phyloP scores from a whole-genome alignment of 2,329 filamentous ascomycete genomes.

The Aspergillus sp. region DNA sequence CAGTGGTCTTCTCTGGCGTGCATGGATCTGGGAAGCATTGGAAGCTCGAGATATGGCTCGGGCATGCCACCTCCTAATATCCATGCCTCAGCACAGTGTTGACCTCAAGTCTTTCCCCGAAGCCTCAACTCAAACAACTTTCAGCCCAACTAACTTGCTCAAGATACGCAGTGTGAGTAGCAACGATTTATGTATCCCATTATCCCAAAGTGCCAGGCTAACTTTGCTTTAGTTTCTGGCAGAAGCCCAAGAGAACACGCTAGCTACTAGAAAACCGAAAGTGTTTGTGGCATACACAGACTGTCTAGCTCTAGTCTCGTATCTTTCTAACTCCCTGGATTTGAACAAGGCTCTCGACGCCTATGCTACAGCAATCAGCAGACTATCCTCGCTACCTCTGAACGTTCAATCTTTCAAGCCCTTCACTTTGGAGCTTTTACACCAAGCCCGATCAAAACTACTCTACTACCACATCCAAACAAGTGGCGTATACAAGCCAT shows the following conservation, averaged over 20 bases:
- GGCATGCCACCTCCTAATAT: constrained; percentile 36
- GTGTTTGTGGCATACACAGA: constrained; percentile 56
- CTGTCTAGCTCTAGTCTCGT: constrained; percentile 61
- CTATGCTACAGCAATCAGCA: constrained; percentile 40
- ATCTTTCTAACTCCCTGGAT: constrained; percentile 48
- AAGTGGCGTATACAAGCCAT: constrained; percentile 63
- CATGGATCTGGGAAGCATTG: constrained; percentile 67
- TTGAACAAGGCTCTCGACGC: constrained; percentile 32
- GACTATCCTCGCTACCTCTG: constrained; percentile 38
- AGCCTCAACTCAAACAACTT: constrained; percentile 7
- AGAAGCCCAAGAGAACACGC: constrained; percentile 50
- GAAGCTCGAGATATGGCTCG: constrained; percentile 30
- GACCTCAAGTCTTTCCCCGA: constrained; percentile 25
- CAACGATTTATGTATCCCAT: neutral
- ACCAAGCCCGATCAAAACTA: constrained; percentile 65
- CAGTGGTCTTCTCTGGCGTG: constrained; percentile 50
- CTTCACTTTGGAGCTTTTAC: constrained; percentile 53
- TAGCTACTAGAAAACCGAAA: constrained; percentile 47
- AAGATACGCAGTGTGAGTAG: constrained; percentile 36
- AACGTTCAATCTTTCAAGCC: constrained; percentile 30
- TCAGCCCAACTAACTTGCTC: constrained; percentile 30
- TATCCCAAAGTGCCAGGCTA: constrained; percentile 30
- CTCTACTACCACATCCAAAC: constrained; percentile 61
- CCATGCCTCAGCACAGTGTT: constrained; percentile 32
- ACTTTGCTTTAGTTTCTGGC: constrained; percentile 52